Percentiles rank a stretch among this genome's conserved stretches.
Evolutionary conservation across 78 protist genomes (phyloP).

Genomic region (Dictyostelium firmibasis): DNA sequence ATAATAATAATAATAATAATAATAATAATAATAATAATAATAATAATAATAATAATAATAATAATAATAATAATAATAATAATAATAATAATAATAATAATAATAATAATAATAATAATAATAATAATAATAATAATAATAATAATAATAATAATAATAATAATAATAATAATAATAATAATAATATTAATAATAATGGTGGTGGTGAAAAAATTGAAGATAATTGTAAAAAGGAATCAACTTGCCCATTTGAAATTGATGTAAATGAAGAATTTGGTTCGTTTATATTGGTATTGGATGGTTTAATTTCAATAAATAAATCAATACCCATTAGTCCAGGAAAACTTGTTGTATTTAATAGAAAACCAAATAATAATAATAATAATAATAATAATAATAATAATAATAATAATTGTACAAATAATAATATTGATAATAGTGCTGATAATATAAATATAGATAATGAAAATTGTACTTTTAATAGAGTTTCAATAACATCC

Average conservation of each 20-base stretch:
- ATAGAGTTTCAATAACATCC: background rate
- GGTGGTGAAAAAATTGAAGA: background rate
- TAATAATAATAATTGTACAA: background rate
- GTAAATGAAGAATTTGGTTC: background rate
- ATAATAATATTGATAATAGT: background rate
- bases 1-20: too few species aligned
- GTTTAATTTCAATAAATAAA: background rate
- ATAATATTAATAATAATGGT: too few species aligned
- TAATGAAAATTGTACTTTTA: background rate
- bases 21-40: too few species aligned
- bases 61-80: too few species aligned
- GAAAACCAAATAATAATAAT: background rate
- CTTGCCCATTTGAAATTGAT: background rate
- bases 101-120: too few species aligned
- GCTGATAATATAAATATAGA: background rate
- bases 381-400: background rate
- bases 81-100: background rate
- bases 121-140: too few species aligned
- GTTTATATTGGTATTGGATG: background rate
- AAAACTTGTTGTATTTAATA: constrained; percentile 15
- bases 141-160: too few species aligned
- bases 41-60: too few species aligned
- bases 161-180: too few species aligned
- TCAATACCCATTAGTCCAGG: constrained; percentile 12
- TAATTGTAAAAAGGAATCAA: background rate